Base-by-base conservation (phyloP, 2,329 filamentous ascomycete genomes). In the Magnaporthiopsis poae region DNA sequence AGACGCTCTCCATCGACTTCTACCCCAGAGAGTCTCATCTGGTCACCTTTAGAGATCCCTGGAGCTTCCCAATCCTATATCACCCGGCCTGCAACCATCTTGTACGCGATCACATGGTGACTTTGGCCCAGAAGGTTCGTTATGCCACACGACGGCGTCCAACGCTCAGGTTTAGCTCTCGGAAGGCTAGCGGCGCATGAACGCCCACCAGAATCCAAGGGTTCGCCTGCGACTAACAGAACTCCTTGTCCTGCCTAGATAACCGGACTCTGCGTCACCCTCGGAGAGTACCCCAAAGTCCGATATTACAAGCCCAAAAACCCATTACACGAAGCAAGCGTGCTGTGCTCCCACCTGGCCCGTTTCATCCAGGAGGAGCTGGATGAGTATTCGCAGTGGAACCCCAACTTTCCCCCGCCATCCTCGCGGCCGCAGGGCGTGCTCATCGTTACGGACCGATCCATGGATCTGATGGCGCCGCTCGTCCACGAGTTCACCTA, bases 401-500 rank as follows among this genome's bases (percentile, higher is more conserved):
- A 96, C 73, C 84, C 87, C 64, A 88, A 91, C 73, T 98, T 96
- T 69, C 94, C 94, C 1, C 90, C 93, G 0, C 87, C 82, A n/a
- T 86, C 86, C 11, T 84, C 87, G 64, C 83, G 94, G 65, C 94
- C 93, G 8, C 89, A 91, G 69, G 91, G 91, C 59, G 86, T 92
- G 0, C 84, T 99, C 0, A 81, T 96, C 72, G 90, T 99, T 68
- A 91, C 92, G 1, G 95, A 98, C 76, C 86, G 95, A 69, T 91
- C 92, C 9, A 95, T 99, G 90, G 95, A 99, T 75, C 78, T 97
- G 3, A 87, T 90, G 79, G 88, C 94, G 0, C 95, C 95, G 0
- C 79, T 98, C 13, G 75, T 98, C 4, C 95, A 99, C 77, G 95
- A 99, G 73, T 97, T 99, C 75, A 97, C 95, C 15, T 99, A 98